Base-by-base conservation (phyloP, 768 basidiomycete genomes). In the Leucosporidium scottii region DNA sequence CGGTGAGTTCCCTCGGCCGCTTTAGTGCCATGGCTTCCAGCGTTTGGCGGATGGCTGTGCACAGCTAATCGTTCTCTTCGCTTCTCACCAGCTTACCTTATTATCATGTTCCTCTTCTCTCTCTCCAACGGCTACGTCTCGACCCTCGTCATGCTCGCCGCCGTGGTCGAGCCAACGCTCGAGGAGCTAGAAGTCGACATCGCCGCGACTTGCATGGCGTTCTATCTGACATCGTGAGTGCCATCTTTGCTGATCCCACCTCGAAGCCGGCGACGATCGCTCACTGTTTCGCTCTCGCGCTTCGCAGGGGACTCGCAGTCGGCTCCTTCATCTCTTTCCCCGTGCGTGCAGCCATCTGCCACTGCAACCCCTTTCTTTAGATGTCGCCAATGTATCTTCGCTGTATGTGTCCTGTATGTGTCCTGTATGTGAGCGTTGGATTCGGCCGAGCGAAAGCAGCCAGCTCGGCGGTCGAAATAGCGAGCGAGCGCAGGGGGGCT, bases 111-210 rank as follows among this genome's bases (percentile, higher is more conserved):
- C 47, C 23, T 61, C 23, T 75, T 76, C 55, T 62, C 75, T 7
- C 39, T 74, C 8, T 64, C 73, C 25, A 76, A 76, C 58, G 75
- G 75, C 2, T 76, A 71, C 60, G 12, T 75, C 34, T 62, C 65
- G 47, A 70, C 75, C 0, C 59, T 76, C 30, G 61, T 74, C 57
- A 74, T 76, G 73, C 72, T 76, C 57, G 68, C 70, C 23, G 68
- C 63, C 5, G 65, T 76, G 34, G 61, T 62, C 15, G 71, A 73
- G 39, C 62, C 68, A 0, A 58, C 55, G 4, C 69, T 76, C n/a
- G 69, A 71, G n/a, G 50, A 62, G 21, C 60, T 70, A 15, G 75
- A 74, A 36, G 61, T 74, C 18, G 75, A 76, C 51, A 60, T 70
- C 18, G 70, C 70, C 20, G 55, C 66, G 1, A 70, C 54, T 54